Base-by-base conservation (phyloP, 2,329 filamentous ascomycete genomes). In the Domatiomyces globalis region DNA sequence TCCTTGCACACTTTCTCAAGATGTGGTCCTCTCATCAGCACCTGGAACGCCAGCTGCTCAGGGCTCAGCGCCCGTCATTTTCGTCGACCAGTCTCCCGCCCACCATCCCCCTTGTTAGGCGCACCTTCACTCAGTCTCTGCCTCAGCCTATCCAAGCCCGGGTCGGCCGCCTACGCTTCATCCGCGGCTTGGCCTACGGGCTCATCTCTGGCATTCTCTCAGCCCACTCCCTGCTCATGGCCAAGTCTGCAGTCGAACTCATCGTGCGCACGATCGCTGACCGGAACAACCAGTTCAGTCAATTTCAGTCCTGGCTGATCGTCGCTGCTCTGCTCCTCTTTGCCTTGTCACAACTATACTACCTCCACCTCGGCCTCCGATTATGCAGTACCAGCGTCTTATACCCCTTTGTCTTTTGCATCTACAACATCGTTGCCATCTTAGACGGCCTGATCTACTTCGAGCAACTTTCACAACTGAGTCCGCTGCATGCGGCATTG, bases 371-470 rank as follows among this genome's bases (percentile, higher is more conserved):
- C 44, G 92, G 92, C 49, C 76, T 98, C 56, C 95, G 95, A 69
- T 77, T 98, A 49, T 88, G 94, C 67, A 95, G 89, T 50, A 96
- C 92, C 19, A 95, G 87, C 62, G 84, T 96, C 55, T 76, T 98
- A 59, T 98, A 98, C 68, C 92, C 92, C 4, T 83, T 96, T 61
- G 89, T 96, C 42, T 98, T 98, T 69, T 98, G 92, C 75, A 81
- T 96, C 58, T 98, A 96, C 76, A 98, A 98, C 74, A 95, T 98
- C 63, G 89, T 96, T 63, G 92, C 92, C 58, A 98, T 98, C 60
- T 74, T 96, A 60, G 92, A 98, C 68, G 92, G 92, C 29, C 76
- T 98, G 60, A 95, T 98, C 62, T 98, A 96, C 69, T 98, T 96
- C 71, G 78, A 84, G 61, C 92, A 98, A 68, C 85, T 84, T 49